Conservation (phyloP, 176 grass and related monocot species). For the Eleusine coracana region DNA sequence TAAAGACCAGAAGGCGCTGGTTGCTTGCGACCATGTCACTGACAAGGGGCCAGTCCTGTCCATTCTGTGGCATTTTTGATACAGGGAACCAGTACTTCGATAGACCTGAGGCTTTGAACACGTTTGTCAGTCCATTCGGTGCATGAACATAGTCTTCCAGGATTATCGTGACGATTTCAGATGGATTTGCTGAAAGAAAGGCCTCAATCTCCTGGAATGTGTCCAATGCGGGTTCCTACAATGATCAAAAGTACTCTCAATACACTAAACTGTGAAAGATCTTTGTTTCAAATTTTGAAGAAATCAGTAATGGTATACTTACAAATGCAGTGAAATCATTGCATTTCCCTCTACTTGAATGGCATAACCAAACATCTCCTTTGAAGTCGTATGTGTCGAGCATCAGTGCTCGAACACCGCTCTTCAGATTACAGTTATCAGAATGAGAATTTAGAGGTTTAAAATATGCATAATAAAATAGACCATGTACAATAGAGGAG, state of each 20-base stretch:
- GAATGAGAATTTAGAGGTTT: background rate
- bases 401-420: conserved; percentile 86
- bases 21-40: conserved; percentile 78
- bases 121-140: conserved; percentile 73
- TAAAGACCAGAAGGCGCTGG: conserved; percentile 81
- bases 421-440: conserved; percentile 40
- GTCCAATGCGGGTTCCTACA: conserved; percentile 81
- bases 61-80: conserved; percentile 79
- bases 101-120: conserved; percentile 80
- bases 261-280: background rate
- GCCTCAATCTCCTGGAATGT: conserved; percentile 86
- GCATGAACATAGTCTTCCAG: conserved; percentile 89
- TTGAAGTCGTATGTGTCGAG: conserved; percentile 91
- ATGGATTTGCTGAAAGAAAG: conserved; percentile 79
- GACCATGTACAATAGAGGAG: background rate
- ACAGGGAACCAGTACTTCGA: conserved; percentile 90
- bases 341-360: conserved; percentile 82
- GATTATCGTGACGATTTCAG: conserved; percentile 84
- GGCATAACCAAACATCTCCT: conserved; percentile 87
- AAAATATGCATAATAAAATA: background rate
- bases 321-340: conserved; percentile 91
- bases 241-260: background rate
- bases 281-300: background rate
- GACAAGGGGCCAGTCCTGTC: conserved; percentile 84
- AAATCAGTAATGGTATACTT: conserved; percentile 36